Evolutionary conservation across 371 early-diverging fungal species (phyloP).

Genomic region (Circinella minor): DNA sequence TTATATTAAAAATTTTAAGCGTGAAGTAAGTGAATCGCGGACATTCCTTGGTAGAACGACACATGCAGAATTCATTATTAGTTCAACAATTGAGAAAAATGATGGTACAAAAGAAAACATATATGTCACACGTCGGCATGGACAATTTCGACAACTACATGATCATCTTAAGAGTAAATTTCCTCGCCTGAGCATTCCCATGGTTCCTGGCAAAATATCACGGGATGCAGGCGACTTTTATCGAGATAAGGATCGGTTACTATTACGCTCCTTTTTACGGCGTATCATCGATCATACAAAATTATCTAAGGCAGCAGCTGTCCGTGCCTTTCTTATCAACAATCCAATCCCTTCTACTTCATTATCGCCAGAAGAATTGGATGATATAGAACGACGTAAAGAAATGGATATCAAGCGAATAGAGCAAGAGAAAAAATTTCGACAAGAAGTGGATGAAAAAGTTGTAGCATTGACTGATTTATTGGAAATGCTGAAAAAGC

Average conservation of each 20-base stretch:
- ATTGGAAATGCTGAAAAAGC: constrained; percentile 55
- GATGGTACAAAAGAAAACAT: constrained; percentile 7
- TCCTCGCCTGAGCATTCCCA: constrained; percentile 38
- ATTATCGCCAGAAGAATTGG: constrained; percentile 41
- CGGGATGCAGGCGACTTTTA: constrained; percentile 24
- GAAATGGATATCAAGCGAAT: constrained; percentile 46
- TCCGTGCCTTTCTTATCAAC: constrained; percentile 53
- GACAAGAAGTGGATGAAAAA: constrained; percentile 53
- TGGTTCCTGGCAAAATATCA: constrained; percentile 25
- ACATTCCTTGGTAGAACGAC: constrained; percentile 22
- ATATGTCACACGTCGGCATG: constrained; percentile 44
- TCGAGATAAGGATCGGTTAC: constrained; percentile 63
- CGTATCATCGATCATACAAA: constrained; percentile 44
- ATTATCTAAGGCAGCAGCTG: constrained; percentile 36
- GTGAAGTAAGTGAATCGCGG: constrained; percentile 25
- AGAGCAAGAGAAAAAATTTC: constrained; percentile 53
- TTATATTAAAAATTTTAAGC: constrained; percentile 2
- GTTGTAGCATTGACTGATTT: constrained; percentile 57
- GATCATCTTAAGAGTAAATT: constrained; percentile 35
- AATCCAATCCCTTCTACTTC: constrained; percentile 34
- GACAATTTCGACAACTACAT: constrained; percentile 44
- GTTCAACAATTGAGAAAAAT: constrained; percentile 23
- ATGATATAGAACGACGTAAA: constrained; percentile 46
- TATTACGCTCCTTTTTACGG: constrained; percentile 53
- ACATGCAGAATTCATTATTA: constrained; percentile 46